Evolutionary conservation across 163 green algal species (phyloP).

Genomic region (Trebouxiophyceae sp.): DNA sequence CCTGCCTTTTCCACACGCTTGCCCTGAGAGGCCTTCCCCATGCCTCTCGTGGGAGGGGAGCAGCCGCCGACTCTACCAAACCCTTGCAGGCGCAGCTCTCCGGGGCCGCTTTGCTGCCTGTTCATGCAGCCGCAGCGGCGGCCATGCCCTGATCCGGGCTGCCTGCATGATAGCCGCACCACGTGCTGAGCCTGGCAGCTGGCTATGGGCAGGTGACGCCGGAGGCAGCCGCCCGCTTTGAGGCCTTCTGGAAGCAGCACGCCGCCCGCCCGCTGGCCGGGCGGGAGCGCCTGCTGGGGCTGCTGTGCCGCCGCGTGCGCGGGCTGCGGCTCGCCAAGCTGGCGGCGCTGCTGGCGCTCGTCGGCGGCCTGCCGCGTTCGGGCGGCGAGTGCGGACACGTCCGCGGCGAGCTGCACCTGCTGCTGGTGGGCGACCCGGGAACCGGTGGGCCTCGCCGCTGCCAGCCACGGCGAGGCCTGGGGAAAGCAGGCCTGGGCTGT

Average conservation of each 20-base stretch:
- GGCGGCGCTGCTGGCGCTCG: slow-evolving; percentile 67
- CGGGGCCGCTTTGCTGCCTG: too few relatives aligned
- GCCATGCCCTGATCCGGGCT: too few relatives aligned
- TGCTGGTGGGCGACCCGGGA: slow-evolving; percentile 88
- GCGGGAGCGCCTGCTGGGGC: slow-evolving; percentile 59
- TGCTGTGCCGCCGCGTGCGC: slow-evolving; percentile 55
- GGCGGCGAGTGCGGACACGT: slow-evolving; percentile 20
- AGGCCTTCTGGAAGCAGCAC: slow-evolving; percentile 31
- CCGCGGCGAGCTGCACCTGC: slow-evolving; percentile 70
- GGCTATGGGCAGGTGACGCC: neutral
- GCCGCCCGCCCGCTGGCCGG: slow-evolving; percentile 31
- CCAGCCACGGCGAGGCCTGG: too few relatives aligned
- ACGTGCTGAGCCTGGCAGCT: too few relatives aligned
- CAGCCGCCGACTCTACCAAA: too few relatives aligned
- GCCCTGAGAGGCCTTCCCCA: too few relatives aligned
- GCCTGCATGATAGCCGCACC: too few relatives aligned
- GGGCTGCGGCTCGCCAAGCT: slow-evolving; percentile 50
- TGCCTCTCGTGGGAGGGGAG: too few relatives aligned
- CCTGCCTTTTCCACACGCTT: too few relatives aligned
- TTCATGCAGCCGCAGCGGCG: too few relatives aligned
- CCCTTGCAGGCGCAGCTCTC: too few relatives aligned
- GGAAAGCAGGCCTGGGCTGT: neutral
- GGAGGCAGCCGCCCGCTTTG: neutral
- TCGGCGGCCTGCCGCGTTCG: slow-evolving; percentile 62
- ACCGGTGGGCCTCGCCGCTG: too few relatives aligned